phyloP scores from a whole-genome alignment of 2,329 filamentous ascomycete species.

The Leptographium flavum region DNA sequence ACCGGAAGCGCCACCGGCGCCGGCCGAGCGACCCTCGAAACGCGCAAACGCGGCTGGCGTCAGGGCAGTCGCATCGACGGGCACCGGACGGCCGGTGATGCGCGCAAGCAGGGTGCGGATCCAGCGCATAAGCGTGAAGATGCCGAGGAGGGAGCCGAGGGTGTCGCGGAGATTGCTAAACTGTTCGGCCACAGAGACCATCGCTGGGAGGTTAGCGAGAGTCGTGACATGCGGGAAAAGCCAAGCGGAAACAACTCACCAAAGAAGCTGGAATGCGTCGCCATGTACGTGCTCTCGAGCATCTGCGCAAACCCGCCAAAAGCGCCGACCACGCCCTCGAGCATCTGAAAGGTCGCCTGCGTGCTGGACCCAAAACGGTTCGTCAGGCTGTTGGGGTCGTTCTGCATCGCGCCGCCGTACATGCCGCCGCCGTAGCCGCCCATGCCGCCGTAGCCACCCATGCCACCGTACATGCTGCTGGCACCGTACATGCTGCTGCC shows the following conservation, averaged over 20 bases:
- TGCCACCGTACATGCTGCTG: constrained; percentile 25
- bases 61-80: constrained; percentile 72
- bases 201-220: constrained; percentile 44
- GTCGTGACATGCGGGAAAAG: constrained; percentile 3
- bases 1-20: constrained; percentile 33
- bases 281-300: constrained; percentile 99
- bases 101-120: constrained; percentile 83
- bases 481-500: constrained; percentile 33
- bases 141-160: constrained; percentile 82
- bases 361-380: constrained; percentile 91
- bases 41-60: constrained; percentile 84
- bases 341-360: constrained; percentile 93
- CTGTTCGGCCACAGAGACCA: constrained; percentile 96
- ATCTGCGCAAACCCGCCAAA: constrained; percentile 98
- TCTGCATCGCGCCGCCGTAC: constrained; percentile 45
- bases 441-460: constrained; percentile 37
- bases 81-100: constrained; percentile 78
- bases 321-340: constrained; percentile 89
- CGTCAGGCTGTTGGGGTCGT: constrained; percentile 88
- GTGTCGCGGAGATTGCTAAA: constrained; percentile 89
- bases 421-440: constrained; percentile 42
- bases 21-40: constrained; percentile 56
- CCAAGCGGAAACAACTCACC: constrained; percentile 40
- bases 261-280: constrained; percentile 96
- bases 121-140: constrained; percentile 94